Percentiles rank a stretch among this genome's conserved stretches.
Evolutionary conservation across 106 monocot species (phyloP).

Genomic region (Alisma plantagoaquatica): DNA sequence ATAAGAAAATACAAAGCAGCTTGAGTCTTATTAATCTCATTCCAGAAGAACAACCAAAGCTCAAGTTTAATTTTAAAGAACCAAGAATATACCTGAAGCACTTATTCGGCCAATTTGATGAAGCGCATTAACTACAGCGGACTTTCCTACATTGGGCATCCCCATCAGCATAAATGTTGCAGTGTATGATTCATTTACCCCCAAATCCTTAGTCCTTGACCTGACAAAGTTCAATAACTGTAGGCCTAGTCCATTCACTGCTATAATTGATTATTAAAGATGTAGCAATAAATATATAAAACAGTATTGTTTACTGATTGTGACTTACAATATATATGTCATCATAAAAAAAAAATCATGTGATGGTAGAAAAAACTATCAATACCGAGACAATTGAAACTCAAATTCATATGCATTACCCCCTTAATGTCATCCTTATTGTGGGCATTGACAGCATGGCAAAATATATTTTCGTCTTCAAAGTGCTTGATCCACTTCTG

Average conservation of each 20-base stretch:
- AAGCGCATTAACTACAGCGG: conserved; percentile 64
- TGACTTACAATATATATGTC: no score
- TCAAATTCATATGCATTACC: conserved; percentile 20
- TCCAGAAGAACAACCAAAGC: not conserved
- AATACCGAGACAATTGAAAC: not conserved
- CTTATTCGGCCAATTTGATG: conserved; percentile 76
- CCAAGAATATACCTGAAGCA: conserved; percentile 47
- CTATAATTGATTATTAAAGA: no score
- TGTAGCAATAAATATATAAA: no score
- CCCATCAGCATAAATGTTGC: conserved; percentile 66
- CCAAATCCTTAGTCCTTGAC: conserved; percentile 31
- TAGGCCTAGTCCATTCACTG: no score
- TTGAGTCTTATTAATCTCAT: not conserved
- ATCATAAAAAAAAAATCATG: no score
- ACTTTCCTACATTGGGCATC: conserved; percentile 89
- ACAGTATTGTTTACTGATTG: no score
- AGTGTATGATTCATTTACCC: conserved; percentile 32
- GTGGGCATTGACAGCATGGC: conserved; percentile 61
- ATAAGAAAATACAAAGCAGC: conserved; percentile 6
- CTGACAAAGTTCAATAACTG: conserved; percentile 52
- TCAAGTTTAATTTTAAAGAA: not conserved
- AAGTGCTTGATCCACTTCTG: conserved; percentile 62
- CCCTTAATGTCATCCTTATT: conserved; percentile 53
- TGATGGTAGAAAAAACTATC: not conserved
- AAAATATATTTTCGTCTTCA: conserved; percentile 25